phyloP scores from a whole-genome alignment of 2,329 filamentous ascomycete genomes.

The Phialophora tarda region DNA sequence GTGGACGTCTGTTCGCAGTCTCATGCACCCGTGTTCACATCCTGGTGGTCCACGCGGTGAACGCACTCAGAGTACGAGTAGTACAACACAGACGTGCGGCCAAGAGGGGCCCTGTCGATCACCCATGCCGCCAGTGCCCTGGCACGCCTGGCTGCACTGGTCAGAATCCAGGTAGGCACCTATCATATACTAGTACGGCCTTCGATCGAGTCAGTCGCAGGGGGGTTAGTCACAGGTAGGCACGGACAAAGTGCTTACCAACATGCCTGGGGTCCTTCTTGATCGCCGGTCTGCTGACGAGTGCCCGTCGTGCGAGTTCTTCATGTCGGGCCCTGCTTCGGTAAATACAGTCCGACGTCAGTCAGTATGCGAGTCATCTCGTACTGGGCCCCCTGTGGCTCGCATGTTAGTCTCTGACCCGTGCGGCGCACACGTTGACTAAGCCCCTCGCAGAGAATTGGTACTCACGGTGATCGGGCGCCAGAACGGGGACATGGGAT shows the following conservation, averaged over 20 bases:
- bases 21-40: background rate
- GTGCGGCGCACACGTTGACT: background rate
- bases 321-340: constrained; percentile 2
- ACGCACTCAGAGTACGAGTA: background rate
- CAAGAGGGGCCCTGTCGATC: constrained; percentile 1
- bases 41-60: background rate
- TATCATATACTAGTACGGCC: background rate
- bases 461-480: background rate
- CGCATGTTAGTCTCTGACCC: background rate
- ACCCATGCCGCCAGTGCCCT: background rate
- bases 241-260: background rate
- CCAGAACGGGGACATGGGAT: background rate
- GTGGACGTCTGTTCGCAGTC: background rate
- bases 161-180: background rate
- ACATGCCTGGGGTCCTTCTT: background rate
- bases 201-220: background rate
- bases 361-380: constrained; percentile 12
- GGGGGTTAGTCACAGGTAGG: background rate
- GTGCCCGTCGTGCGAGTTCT: background rate
- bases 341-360: background rate
- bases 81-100: background rate
- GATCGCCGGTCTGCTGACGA: background rate
- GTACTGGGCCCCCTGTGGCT: background rate
- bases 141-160: background rate
- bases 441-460: background rate